Percentiles rank a stretch among this genome's conserved stretches.
Conservation (phyloP, 768 basidiomycete species). For the Boletus sp. region DNA sequence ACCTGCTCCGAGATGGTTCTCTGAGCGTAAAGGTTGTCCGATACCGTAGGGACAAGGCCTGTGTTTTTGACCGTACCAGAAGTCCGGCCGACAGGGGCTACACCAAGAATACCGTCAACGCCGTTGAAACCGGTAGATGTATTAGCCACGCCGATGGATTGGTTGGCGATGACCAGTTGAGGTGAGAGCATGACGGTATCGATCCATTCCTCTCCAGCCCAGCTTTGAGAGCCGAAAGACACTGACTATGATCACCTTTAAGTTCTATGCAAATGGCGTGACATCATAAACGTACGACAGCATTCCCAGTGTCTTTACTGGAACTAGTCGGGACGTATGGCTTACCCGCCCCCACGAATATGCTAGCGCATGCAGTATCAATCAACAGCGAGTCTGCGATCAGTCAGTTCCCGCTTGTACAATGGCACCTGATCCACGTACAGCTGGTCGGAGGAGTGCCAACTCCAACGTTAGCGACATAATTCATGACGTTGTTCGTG, state of each 20-base stretch:
- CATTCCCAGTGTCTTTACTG: slow-evolving; percentile 20
- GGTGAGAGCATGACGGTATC: slow-evolving; percentile 10
- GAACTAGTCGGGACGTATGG: slow-evolving; percentile 10
- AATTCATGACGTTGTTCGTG: slow-evolving; percentile 22
- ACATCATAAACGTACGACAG: slow-evolving; percentile 12
- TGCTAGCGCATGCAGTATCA: slow-evolving; percentile 34
- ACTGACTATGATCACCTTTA: background rate
- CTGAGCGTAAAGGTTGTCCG: slow-evolving; percentile 32
- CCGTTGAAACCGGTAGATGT: slow-evolving; percentile 22
- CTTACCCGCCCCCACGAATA: slow-evolving; percentile 23
- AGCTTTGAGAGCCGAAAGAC: slow-evolving; percentile 3
- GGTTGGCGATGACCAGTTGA: slow-evolving; percentile 6
- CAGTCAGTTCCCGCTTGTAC: background rate
- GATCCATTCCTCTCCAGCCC: slow-evolving; percentile 11
- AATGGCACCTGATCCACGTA: slow-evolving; percentile 6
- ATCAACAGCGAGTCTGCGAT: slow-evolving; percentile 27
- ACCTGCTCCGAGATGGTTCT: slow-evolving; percentile 25
- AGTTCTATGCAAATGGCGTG: background rate
- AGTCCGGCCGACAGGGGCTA: slow-evolving; percentile 36
- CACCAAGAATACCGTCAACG: slow-evolving; percentile 41
- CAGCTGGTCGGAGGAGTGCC: slow-evolving; percentile 27
- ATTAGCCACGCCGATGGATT: slow-evolving; percentile 38
- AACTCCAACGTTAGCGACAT: slow-evolving; percentile 30
- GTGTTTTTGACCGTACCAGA: slow-evolving; percentile 15
- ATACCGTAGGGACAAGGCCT: slow-evolving; percentile 31